phyloP scores from a whole-genome alignment of 805 yeast genomes.

The Blastobotrys terrestris region DNA sequence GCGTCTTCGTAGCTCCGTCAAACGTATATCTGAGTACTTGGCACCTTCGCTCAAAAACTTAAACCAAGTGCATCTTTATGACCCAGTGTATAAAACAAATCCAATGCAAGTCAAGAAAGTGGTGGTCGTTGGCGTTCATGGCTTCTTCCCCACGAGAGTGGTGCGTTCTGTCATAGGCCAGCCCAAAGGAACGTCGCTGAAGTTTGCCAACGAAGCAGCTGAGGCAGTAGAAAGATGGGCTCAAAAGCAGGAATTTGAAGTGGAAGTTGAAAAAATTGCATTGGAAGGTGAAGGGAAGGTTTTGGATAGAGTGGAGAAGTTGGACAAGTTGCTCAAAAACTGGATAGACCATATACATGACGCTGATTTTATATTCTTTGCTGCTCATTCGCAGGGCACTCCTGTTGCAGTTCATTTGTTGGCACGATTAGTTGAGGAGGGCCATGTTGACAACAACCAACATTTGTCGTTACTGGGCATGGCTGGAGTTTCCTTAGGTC shows the following conservation, averaged over 20 bases:
- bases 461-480: constrained; percentile 74
- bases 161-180: constrained; percentile 84
- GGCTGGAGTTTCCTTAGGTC: constrained; percentile 96
- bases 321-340: constrained; percentile 62
- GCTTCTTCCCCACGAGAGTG: constrained; percentile 86
- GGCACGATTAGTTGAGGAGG: constrained; percentile 65
- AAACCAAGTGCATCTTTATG: constrained; percentile 13
- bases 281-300: constrained; percentile 91
- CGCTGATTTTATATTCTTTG: constrained; percentile 86
- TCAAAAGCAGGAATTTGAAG: constrained; percentile 31
- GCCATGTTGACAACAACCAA: constrained; percentile 32
- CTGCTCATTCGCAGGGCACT: constrained; percentile 94
- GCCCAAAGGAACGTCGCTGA: constrained; percentile 92
- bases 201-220: constrained; percentile 89
- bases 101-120: constrained; percentile 44
- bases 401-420: constrained; percentile 80
- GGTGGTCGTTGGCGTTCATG: constrained; percentile 89
- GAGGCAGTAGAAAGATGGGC: constrained; percentile 67
- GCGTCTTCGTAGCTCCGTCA: constrained; percentile 15
- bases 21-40: constrained; percentile 15
- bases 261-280: constrained; percentile 82
- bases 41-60: constrained; percentile 12
- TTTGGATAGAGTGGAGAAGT: constrained; percentile 75
- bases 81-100: constrained; percentile 26
- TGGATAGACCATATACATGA: constrained; percentile 49